These are phyloP conservation scores for Mycena belliarum DNA, from an alignment of 768 basidiomycete genomes.

Conservation along the genomic window DNA sequence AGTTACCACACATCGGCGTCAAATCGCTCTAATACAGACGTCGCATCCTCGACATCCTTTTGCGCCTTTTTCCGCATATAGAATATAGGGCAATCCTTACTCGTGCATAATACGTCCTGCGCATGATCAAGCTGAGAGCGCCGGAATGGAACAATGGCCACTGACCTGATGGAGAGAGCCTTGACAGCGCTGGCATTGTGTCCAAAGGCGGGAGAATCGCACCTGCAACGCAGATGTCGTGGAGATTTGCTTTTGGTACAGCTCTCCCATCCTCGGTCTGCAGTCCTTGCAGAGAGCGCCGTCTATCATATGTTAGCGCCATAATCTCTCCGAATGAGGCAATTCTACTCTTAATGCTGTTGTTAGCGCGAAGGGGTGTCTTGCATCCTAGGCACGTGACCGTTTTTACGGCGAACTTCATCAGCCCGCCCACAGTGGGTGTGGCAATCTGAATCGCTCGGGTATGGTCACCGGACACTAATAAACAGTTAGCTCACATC, in stretches of 20 bases:
- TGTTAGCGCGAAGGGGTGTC: constrained; percentile 76
- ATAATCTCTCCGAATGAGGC: background rate
- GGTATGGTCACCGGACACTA: constrained; percentile 96
- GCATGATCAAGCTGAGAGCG: background rate
- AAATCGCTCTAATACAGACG: constrained; percentile 79
- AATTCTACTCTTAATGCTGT: constrained; percentile 70
- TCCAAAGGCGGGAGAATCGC: constrained; percentile 94
- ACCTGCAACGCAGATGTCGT: constrained; percentile 81
- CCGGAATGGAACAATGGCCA: background rate
- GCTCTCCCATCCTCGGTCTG: constrained; percentile 76
- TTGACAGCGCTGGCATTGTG: constrained; percentile 98
- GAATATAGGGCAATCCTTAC: constrained; percentile 98
- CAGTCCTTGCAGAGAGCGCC: constrained; percentile 97
- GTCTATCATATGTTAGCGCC: constrained; percentile 42
- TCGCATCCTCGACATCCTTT: constrained; percentile 93
- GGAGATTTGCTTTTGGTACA: constrained; percentile 89
- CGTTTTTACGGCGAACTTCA: constrained; percentile 98
- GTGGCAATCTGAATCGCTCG: constrained; percentile 95
- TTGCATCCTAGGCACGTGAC: constrained; percentile 95
- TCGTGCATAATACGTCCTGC: constrained; percentile 94
- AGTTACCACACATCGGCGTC: constrained; percentile 70
- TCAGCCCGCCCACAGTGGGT: constrained; percentile 92
- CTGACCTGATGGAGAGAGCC: constrained; percentile 92
- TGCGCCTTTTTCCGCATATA: constrained; percentile 99
- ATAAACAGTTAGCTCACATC: constrained; percentile 2